Base-by-base conservation (phyloP, 805 yeast genomes). In the Metschnikowia drakensbergensis region DNA sequence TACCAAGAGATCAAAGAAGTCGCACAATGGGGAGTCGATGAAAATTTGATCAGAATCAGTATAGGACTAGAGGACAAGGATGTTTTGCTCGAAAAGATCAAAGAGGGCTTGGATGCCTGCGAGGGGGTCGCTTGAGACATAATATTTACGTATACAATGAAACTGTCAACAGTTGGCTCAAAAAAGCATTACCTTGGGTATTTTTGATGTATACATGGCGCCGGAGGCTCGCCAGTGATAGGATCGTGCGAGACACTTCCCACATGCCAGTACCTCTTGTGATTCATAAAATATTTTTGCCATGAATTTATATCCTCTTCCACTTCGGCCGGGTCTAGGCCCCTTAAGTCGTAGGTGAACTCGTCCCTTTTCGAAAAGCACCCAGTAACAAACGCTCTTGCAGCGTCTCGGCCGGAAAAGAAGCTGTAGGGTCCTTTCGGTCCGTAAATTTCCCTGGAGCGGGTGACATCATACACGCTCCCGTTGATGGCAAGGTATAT, bases 11-110 rank as follows among this genome's bases (percentile, higher is more conserved):
- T 89, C 48, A 92, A 88, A 51, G 89, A 83, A 59, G 84, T 87
- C 23, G 87, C 78, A 44, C 72, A 81, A 58, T 90, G 88, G 84
- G 96, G 94, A 1, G 88, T 90, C 30, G 96, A 88, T 61, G 71
- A 82, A 51, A 77, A 84, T 61, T 68, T 91, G 52, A 82, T 91
- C 42, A 75, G 97, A 62, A 76, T 91, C 47, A 86, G 95, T 63
- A 79, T 91, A 48, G 98, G 98, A 0, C 71, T 90, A 45, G 98
- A 91, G 63, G 88, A 84, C 40, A 73, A 76, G 36, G 75, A 74
- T 3, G 83, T 80, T 37, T 74, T 91, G 47, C 53, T 57, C 5
- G 39, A 13, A 4, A 49, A 50, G 22, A 55, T 57, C 44, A 50
- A 50, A 45, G 49, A 46, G n/a, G 46, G 55, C 32, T 53, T 56